Evolutionary conservation across 2,329 filamentous ascomycete genomes (phyloP), one percentile per base, ranked within the genome.

Genomic region (Cryphonectria naterciae): DNA sequence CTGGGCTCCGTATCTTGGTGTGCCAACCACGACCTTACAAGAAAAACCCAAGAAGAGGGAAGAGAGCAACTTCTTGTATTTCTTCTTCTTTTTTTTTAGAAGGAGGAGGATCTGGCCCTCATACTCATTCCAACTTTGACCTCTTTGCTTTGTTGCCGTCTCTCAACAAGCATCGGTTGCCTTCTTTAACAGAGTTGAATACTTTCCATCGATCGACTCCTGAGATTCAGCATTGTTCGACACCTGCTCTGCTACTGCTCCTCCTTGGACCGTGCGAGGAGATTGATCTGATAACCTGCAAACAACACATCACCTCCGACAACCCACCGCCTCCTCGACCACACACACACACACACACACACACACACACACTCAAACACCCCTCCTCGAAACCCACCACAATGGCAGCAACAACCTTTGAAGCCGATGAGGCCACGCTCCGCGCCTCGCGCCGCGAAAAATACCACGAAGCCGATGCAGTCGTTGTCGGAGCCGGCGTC

Each of bases 401-500:
- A 25, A 68, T 39, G 32, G 76, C 77, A 76, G 80, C 78, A 75
- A 80, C 77, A 74, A 75, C 76, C 71, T 76, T 77, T 72, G 75
- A 79, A 62, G 77, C 80, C 71, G 74, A 72, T 41, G 46, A 43
- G 61, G 37, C 80, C 67, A 74, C 76, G 70, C 82, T 84, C 71
- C 80, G 81, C 75, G 82, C 83, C 73, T 81, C 85, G 74, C 83
- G 85, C 71, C 85, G 88, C 74, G 79, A 83, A 65, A 79, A 83
- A 70, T 84, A 88, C 79, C 89, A 91, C 78, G 88, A 91, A 77
- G 89, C 88, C 73, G 96, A 99, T 77, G 90, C 97, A 49, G 93
- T 98, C 58, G 92, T 99, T 67, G 92, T 99, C 52, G 96, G 96
- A 75, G 96, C 94, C 2, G 96, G 96, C 69, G 87, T 98, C 71